A percentile compares a stretch with the other conserved stretches of the same genome.
Conservation (phyloP, 2,329 filamentous ascomycete genomes). For the Trichophyton equinum region DNA sequence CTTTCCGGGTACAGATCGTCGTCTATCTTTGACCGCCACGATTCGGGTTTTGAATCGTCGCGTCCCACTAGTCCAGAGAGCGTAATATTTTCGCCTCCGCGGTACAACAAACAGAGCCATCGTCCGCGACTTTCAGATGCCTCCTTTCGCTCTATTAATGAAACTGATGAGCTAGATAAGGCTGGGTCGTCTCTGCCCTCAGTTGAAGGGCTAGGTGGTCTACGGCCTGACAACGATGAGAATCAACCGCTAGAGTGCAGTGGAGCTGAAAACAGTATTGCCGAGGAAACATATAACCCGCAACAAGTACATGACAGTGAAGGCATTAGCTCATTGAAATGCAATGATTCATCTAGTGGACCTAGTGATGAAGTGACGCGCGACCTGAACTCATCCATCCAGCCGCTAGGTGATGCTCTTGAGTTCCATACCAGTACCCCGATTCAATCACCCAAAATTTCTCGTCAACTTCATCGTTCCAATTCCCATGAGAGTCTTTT, state of each 20-base stretch:
- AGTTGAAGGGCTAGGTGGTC: neutral
- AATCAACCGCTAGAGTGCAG: neutral
- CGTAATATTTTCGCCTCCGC: constrained; percentile 49
- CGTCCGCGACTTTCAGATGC: constrained; percentile 46
- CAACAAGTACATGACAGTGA: neutral
- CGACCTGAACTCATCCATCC: neutral
- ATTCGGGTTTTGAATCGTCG: constrained; percentile 53
- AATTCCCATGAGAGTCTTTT: constrained; percentile 80
- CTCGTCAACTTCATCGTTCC: constrained; percentile 45
- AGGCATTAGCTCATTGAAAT: neutral
- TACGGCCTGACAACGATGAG: neutral
- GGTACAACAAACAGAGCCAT: constrained; percentile 47
- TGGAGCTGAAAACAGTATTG: neutral
- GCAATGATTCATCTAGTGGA: neutral
- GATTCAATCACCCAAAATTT: constrained; percentile 16
- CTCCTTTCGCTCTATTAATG: constrained; percentile 34
- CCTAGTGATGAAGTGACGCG: neutral
- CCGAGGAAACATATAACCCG: neutral
- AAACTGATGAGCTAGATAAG: neutral
- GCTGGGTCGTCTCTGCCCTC: neutral
- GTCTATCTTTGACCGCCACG: constrained; percentile 64
- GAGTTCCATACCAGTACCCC: neutral
- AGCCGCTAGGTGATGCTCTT: neutral
- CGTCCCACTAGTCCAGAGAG: constrained; percentile 74
- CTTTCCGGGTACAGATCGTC: constrained; percentile 58